Conservation (phyloP, 2,329 filamentous ascomycete genomes). For the Rosellinia necatrix region DNA sequence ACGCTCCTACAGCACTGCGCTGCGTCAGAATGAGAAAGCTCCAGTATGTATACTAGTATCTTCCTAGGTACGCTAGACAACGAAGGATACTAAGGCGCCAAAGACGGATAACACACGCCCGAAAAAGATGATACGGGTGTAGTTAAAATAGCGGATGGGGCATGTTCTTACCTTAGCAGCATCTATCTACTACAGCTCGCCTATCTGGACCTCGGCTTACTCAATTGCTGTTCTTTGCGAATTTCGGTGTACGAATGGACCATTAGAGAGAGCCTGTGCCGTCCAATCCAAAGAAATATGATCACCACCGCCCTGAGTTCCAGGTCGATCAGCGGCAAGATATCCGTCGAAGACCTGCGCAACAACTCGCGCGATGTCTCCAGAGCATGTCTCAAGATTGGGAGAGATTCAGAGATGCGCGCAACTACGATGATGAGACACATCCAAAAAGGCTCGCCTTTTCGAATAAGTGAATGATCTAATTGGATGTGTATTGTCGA, state of each 20-base stretch:
- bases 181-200: neutral
- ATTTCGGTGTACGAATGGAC: neutral
- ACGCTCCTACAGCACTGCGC: constrained; percentile 20
- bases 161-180: neutral
- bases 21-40: too few species aligned
- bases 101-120: too few species aligned
- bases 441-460: constrained; percentile 23
- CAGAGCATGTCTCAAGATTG: constrained; percentile 31
- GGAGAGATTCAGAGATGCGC: too few species aligned
- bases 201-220: constrained; percentile 5
- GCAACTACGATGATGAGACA: constrained; percentile 38
- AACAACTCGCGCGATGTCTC: constrained; percentile 11
- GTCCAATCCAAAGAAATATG: constrained; percentile 15
- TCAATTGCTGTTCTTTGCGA: constrained; percentile 1
- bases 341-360: constrained; percentile 35
- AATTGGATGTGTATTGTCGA: constrained; percentile 36
- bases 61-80: too few species aligned
- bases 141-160: too few species aligned
- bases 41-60: too few species aligned
- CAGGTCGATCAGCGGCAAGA: constrained; percentile 35
- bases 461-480: constrained; percentile 23
- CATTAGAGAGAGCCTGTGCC: neutral
- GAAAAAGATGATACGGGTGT: neutral
- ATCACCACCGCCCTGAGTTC: constrained; percentile 17
- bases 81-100: too few species aligned